Evolutionary conservation across 2,329 filamentous ascomycete genomes (phyloP).

Genomic region (Ophiostoma quercus): DNA sequence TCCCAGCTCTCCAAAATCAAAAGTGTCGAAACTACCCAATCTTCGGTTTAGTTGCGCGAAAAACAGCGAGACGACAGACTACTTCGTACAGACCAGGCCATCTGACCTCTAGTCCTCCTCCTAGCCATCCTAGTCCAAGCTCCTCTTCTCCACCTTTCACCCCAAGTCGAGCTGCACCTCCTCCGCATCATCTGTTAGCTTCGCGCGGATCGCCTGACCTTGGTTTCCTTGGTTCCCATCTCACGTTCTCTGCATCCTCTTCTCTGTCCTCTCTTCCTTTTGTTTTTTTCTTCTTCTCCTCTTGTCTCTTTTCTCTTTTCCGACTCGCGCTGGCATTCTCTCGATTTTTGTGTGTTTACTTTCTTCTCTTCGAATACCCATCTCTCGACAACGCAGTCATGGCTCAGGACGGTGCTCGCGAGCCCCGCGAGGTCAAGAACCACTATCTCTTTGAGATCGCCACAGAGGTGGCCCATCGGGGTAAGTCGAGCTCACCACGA

Average conservation of each 20-base stretch:
- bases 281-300: neutral
- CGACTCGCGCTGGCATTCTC: neutral
- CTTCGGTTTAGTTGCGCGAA: conserved; percentile 21
- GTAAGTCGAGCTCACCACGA: conserved; percentile 44
- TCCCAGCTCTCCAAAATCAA: neutral
- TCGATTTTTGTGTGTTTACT: neutral
- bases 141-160: conserved; percentile 20
- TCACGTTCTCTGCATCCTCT: conserved; percentile 16
- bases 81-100: conserved; percentile 5
- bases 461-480: conserved; percentile 94
- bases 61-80: conserved; percentile 17
- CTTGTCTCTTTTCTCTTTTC: neutral
- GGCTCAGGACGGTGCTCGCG: conserved; percentile 40
- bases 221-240: conserved; percentile 11
- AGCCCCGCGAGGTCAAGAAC: conserved; percentile 74
- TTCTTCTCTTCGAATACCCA: neutral
- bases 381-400: conserved; percentile 22
- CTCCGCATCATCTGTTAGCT: conserved; percentile 21
- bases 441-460: conserved; percentile 95
- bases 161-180: conserved; percentile 18
- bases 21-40: neutral
- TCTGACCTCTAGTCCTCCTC: conserved; percentile 17
- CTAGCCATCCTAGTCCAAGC: conserved; percentile 10
- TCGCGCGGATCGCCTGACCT: conserved; percentile 14
- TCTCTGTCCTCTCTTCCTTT: neutral